Percentiles rank a stretch among this genome's conserved stretches.
Evolutionary conservation across 1,284 basidiomycete species (phyloP).

Genomic region (Volvariella surrecta): DNA sequence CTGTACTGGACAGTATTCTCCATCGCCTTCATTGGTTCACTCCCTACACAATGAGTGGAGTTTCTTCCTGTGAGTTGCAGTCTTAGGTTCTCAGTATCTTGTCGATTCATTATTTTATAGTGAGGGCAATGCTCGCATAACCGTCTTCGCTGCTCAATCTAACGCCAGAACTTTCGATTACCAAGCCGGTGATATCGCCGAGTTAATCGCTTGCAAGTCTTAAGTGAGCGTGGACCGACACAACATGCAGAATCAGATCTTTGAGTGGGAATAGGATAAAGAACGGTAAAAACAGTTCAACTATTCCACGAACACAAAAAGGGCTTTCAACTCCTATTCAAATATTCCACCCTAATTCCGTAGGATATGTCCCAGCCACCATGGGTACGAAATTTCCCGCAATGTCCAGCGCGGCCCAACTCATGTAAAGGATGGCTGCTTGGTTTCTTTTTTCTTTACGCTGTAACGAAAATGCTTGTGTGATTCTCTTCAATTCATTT

Average conservation of each 20-base stretch:
- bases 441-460: too few species aligned
- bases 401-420: conserved; percentile 55
- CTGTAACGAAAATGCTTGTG: too few species aligned
- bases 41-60: conserved; percentile 45
- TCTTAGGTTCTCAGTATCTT: neutral
- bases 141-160: conserved; percentile 51
- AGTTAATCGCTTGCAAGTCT: conserved; percentile 12
- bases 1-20: too few species aligned
- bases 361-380: conserved; percentile 49
- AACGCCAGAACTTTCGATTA: conserved; percentile 66
- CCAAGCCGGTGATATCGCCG: conserved; percentile 55
- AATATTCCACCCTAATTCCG: neutral
- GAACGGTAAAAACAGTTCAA: too few species aligned
- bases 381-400: conserved; percentile 58
- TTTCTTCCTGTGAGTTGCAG: conserved; percentile 35
- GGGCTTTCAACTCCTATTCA: too few species aligned
- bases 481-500: conserved; percentile 4
- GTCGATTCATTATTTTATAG: conserved; percentile 20
- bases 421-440: conserved; percentile 25
- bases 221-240: conserved; percentile 7
- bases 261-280: too few species aligned
- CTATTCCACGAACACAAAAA: too few species aligned
- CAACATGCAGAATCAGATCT: too few species aligned
- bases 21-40: too few species aligned
- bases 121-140: conserved; percentile 49